Base-by-base conservation (phyloP, 495 filamentous ascomycete species). In the Penicillium argentinense region DNA sequence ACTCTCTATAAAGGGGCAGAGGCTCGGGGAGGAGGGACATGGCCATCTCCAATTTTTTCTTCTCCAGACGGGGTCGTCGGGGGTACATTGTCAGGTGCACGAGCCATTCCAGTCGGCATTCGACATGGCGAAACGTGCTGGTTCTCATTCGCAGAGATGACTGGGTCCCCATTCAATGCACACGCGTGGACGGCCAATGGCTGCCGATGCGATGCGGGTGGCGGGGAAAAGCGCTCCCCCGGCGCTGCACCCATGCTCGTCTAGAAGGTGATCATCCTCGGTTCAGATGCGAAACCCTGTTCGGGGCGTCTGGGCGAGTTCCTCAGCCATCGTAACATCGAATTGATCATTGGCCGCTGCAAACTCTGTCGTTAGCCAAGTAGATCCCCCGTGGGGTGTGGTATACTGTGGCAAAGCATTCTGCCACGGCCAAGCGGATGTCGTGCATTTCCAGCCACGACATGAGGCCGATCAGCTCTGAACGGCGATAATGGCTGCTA, bases 191-290 rank as follows among this genome's bases (percentile, higher is more conserved):
- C 23, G 23, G 26, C 59, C 47, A 53, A 59, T 59, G 24, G 13
- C 12, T 5, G 18, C 9, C 13, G 14, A 30, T 40, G 13, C 14
- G 16, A 14, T 37, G 9, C 23, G 19, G 28, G 48, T 53, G 49
- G 50, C 47, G 53, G 59, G 62, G 59, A 60, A 60, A 60, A 65
- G 62, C 53, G 44, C 40, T 63, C 39, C 32, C 29, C 56, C 56
- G 59, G 45, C 11, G 26, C n/a, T n/a, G n/a, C n/a, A n/a, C n/a
- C n/a, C n/a, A n/a, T n/a, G n/a, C n/a, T n/a, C n/a, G n/a, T n/a
- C n/a, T n/a, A n/a, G n/a, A n/a, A n/a, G 22, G 7, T 22, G 33
- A 8, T 17, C 30, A 9, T 22, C 11, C 19, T 40, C 17, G 16
- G 14, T 46, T 39, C 33, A 25, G 43, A 46, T 27, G 32, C 33